Conservation (phyloP, 1,284 basidiomycete genomes). For the Moesziomyces sp. region DNA sequence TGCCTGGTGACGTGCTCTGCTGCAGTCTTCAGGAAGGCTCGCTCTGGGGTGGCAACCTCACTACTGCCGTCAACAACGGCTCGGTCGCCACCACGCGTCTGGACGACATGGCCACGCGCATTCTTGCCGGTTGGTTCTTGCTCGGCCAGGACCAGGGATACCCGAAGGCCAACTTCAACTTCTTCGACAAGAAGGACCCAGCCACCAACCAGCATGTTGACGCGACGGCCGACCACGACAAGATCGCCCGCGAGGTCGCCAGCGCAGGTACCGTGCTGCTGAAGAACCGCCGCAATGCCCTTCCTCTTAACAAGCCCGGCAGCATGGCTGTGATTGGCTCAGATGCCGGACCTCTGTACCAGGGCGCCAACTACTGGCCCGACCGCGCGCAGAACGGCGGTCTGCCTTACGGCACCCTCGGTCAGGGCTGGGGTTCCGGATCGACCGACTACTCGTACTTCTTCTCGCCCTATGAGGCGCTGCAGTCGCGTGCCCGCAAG, state of each 20-base stretch:
- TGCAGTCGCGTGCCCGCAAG: slow-evolving; percentile 73
- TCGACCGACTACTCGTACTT: slow-evolving; percentile 71
- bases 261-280: slow-evolving; percentile 78
- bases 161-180: slow-evolving; percentile 57
- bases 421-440: slow-evolving; percentile 82
- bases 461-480: slow-evolving; percentile 74
- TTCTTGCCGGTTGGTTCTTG: slow-evolving; percentile 64
- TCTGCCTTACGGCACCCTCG: slow-evolving; percentile 75
- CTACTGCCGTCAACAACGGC: slow-evolving; percentile 76
- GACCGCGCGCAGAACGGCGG: slow-evolving; percentile 71
- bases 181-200: slow-evolving; percentile 46
- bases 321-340: slow-evolving; percentile 57
- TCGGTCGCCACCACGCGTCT: slow-evolving; percentile 75
- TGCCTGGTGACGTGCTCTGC: slow-evolving; percentile 67
- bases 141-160: slow-evolving; percentile 69
- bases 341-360: slow-evolving; percentile 77
- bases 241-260: slow-evolving; percentile 78
- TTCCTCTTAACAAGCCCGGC: slow-evolving; percentile 49
- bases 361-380: slow-evolving; percentile 79
- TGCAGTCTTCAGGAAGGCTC: slow-evolving; percentile 34
- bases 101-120: slow-evolving; percentile 69
- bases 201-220: slow-evolving; percentile 74
- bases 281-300: slow-evolving; percentile 73
- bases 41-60: slow-evolving; percentile 70
- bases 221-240: slow-evolving; percentile 79